Conservation (phyloP, 495 filamentous ascomycete genomes). For the Hypoxylon rickii region DNA sequence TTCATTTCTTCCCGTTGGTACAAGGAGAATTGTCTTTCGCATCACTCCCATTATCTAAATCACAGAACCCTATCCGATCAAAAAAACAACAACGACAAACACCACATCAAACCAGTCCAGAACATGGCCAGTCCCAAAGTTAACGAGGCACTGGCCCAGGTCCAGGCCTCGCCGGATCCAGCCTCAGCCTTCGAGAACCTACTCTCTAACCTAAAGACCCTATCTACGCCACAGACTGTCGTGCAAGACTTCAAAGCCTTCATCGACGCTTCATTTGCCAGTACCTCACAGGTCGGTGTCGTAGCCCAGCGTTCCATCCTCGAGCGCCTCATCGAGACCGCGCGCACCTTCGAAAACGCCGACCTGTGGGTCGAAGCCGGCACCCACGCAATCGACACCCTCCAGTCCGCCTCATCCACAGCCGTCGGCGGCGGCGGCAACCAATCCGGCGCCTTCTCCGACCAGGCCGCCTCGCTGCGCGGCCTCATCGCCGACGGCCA, state of each 20-base stretch:
- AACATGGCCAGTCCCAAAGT: slow-evolving; percentile 39
- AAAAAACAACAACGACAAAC: not conserved
- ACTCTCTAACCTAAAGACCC: slow-evolving; percentile 64
- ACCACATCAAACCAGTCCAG: not conserved
- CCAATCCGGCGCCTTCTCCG: slow-evolving; percentile 68
- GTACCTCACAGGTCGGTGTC: slow-evolving; percentile 64
- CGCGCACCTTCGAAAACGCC: slow-evolving; percentile 58
- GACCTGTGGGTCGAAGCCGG: slow-evolving; percentile 73
- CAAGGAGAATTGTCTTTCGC: not conserved
- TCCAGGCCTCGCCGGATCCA: slow-evolving; percentile 59
- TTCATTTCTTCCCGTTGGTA: not conserved
- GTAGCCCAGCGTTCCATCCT: slow-evolving; percentile 76
- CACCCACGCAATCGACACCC: slow-evolving; percentile 65
- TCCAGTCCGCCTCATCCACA: slow-evolving; percentile 50
- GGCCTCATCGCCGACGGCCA: slow-evolving; percentile 82
- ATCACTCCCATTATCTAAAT: not conserved
- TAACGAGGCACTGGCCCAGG: slow-evolving; percentile 58
- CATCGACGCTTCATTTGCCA: slow-evolving; percentile 67
- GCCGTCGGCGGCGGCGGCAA: slow-evolving; percentile 51
- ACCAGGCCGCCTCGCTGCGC: slow-evolving; percentile 82
- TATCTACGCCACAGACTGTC: slow-evolving; percentile 58
- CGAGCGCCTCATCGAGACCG: slow-evolving; percentile 63
- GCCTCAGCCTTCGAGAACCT: slow-evolving; percentile 67
- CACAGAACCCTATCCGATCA: no score
- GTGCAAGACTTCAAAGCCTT: slow-evolving; percentile 70